Base-by-base conservation (phyloP, 192 early-diverging fungal genomes). In the Linnemannia schmuckeri region DNA sequence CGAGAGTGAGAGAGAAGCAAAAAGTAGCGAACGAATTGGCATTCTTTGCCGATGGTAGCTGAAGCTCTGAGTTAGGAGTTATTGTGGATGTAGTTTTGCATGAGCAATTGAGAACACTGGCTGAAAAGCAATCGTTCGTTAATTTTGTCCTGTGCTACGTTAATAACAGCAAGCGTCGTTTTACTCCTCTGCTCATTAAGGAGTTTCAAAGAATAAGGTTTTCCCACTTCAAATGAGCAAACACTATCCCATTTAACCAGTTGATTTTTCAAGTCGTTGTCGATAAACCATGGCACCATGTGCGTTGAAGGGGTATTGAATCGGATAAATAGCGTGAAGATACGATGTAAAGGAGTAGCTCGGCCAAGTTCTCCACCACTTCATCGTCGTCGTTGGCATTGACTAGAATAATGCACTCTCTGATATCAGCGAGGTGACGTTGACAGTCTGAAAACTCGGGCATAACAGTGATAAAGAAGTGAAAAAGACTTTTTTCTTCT, bases 161-260 rank as follows among this genome's bases (percentile, higher is more conserved):
- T 54, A 54, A 54, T 54, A 54, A 54, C 52, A 24, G 17, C 52
- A 22, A 54, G 52, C 18, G 52, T 54, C 52, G 52, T 54, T 52
- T 24, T 74, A 55, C 30, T 57, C 54, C 35, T 55, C 33, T 55
- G 38, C 66, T 66, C 42, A 42, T 77, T 77, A 63, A 41, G 41
- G 41, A 41, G 41, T 2, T 66, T 63, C 54, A 41, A 41, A 41
- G 41, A 41, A 41, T 41, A 41, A 41, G 41, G 41, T 41, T 41
- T 41, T 41, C 41, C 41, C 41, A 41, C 41, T 41, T 41, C 41
- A 41, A 41, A 41, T 41, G 41, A 41, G 41, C 41, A 41, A 41
- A 41, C 41, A 41, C 41, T 41, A 41, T 41, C 41, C 41, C 41
- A 41, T 41, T 41, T 41, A 41, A 41, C 41, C 41, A 41, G 41